These are phyloP conservation scores for Neurospora sp. DNA, from an alignment of 495 filamentous ascomycete genomes.

Conservation along the genomic window DNA sequence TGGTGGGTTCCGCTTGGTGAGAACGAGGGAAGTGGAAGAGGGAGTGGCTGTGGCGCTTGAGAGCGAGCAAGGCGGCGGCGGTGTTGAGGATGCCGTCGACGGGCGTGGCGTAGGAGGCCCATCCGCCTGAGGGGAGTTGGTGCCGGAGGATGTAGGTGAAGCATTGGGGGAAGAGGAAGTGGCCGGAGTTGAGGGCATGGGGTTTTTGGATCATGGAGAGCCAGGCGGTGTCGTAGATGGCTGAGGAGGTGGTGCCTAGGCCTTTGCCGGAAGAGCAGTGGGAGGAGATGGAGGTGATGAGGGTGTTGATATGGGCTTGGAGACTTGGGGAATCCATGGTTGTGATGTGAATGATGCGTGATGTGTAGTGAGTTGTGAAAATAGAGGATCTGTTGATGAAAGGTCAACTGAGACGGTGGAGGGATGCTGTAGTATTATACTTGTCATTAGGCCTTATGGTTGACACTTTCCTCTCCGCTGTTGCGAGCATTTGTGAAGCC, in stretches of 20 bases:
- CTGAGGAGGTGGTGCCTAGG: not conserved
- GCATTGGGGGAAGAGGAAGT: not conserved
- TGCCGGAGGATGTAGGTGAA: not conserved
- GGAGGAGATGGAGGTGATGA: not conserved
- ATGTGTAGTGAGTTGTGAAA: not conserved
- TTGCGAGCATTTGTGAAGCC: not conserved
- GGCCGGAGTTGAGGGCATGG: not conserved
- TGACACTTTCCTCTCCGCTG: not conserved
- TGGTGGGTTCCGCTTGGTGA: not conserved
- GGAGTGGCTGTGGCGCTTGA: not conserved
- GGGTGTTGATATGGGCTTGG: not conserved
- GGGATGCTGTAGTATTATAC: not conserved
- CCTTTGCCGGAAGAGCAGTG: not conserved
- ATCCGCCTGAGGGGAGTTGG: not conserved
- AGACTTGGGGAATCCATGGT: not conserved
- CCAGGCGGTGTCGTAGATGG: not conserved
- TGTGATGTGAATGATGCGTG: not conserved
- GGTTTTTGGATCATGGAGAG: not conserved
- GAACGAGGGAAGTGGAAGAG: not conserved
- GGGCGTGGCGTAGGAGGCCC: not conserved
- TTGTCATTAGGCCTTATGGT: not conserved
- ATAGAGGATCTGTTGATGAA: not conserved
- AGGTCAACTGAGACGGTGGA: not conserved
- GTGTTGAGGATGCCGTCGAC: not conserved
- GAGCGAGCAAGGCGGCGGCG: not conserved